phyloP scores from a whole-genome alignment of 2,329 filamentous ascomycete species.

The Xylariaceae sp. region DNA sequence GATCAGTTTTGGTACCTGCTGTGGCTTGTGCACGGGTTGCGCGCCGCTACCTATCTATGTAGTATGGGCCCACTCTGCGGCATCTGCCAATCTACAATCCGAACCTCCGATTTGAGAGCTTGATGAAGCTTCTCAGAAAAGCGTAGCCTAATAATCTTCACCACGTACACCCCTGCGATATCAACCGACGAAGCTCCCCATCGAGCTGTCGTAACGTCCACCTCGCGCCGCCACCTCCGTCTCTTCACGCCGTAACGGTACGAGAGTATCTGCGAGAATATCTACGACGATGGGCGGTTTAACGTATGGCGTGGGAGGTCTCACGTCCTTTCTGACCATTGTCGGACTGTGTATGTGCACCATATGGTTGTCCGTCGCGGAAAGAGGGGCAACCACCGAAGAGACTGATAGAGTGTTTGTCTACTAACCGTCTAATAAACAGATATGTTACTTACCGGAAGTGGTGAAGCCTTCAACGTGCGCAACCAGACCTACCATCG shows the following conservation, averaged over 20 bases:
- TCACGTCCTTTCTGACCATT: slow-evolving; percentile 31
- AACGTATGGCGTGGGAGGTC: slow-evolving; percentile 31
- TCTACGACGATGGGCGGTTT: slow-evolving; percentile 19
- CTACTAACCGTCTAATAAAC: slow-evolving; percentile 25
- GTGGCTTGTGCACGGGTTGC: too few relatives aligned
- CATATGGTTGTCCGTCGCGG: background rate
- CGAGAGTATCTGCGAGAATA: slow-evolving; percentile 4
- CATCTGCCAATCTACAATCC: slow-evolving; percentile 4
- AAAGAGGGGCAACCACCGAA: background rate
- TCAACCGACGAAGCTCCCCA: slow-evolving; percentile 23
- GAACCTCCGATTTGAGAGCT: slow-evolving; percentile 22
- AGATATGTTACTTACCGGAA: slow-evolving; percentile 99
- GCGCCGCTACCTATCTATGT: slow-evolving; percentile 9
- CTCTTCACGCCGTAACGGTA: slow-evolving; percentile 1
- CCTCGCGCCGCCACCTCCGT: slow-evolving; percentile 1
- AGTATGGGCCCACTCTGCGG: background rate
- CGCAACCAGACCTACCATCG: slow-evolving; percentile 36
- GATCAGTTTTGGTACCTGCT: too few relatives aligned
- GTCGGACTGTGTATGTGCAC: slow-evolving; percentile 41
- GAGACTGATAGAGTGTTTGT: slow-evolving; percentile 7
- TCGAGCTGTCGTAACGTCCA: slow-evolving; percentile 19
- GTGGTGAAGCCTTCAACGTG: slow-evolving; percentile 95
- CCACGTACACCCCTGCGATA: slow-evolving; percentile 7
- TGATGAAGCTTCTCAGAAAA: slow-evolving; percentile 25
- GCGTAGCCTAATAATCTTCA: slow-evolving; percentile 18